These are phyloP conservation scores for Aquanectria penicillioides DNA, from an alignment of 2,329 filamentous ascomycete species.

Conservation along the genomic window DNA sequence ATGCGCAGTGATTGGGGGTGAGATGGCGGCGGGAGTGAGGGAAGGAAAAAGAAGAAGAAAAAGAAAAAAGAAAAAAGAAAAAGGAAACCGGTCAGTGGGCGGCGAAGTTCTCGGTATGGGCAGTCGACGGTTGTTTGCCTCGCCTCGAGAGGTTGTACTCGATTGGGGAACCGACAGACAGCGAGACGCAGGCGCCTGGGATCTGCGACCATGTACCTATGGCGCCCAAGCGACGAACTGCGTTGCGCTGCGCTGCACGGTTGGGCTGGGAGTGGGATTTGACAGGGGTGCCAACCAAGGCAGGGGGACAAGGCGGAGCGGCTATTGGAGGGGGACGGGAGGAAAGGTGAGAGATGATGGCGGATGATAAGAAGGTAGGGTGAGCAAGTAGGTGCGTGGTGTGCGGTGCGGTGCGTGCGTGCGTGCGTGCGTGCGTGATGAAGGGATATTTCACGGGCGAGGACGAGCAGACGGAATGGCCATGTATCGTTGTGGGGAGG, in stretches of 20 bases:
- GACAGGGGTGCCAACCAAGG: constrained; percentile 11
- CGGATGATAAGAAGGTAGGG: constrained; percentile 11
- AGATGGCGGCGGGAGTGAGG: constrained; percentile 7
- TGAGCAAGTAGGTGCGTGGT: constrained; percentile 4
- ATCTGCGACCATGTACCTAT: constrained; percentile 14
- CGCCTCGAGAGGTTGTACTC: constrained; percentile 4
- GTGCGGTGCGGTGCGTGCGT: constrained; percentile 2
- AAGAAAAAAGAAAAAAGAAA: background rate
- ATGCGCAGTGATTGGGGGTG: constrained; percentile 5
- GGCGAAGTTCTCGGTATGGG: background rate
- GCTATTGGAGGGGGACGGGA: constrained; percentile 13
- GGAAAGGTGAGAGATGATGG: background rate
- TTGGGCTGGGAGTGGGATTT: constrained; percentile 11
- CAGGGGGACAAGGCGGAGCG: background rate
- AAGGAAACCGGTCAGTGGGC: background rate
- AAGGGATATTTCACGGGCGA: background rate
- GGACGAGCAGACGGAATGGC: constrained; percentile 1
- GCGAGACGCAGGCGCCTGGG: constrained; percentile 6
- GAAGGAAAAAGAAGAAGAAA: background rate
- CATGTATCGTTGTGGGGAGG: constrained; percentile 14
- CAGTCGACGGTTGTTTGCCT: background rate
- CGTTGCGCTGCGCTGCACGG: constrained; percentile 11
- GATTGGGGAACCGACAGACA: constrained; percentile 6
- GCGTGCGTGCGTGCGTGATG: constrained; percentile 4
- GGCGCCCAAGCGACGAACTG: constrained; percentile 18